Evolutionary conservation across 2,329 filamentous ascomycete genomes (phyloP).

Genomic region (Dryadomyces quercus-mongolicae): DNA sequence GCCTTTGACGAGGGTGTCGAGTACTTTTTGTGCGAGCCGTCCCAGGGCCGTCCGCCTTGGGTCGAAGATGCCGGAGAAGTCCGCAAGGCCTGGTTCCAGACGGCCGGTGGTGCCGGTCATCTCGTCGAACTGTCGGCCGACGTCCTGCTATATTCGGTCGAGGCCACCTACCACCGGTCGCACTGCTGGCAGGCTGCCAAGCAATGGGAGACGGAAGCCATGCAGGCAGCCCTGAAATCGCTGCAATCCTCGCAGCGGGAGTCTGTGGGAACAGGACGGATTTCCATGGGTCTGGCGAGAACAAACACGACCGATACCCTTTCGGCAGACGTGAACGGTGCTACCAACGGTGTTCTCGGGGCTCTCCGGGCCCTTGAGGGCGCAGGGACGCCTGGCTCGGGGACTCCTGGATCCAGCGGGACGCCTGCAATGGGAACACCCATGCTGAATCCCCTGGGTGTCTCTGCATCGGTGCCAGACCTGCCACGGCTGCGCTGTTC

Average conservation of each 20-base stretch:
- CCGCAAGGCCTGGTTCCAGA: constrained; percentile 61
- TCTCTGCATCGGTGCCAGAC: background rate
- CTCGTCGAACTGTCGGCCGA: constrained; percentile 48
- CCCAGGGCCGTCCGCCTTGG: constrained; percentile 64
- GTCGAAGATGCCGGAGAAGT: constrained; percentile 50
- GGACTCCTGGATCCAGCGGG: too few relatives aligned
- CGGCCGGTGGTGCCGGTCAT: constrained; percentile 47
- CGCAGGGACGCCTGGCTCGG: too few relatives aligned
- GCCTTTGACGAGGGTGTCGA: constrained; percentile 60
- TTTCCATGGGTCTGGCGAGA: background rate
- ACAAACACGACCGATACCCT: too few relatives aligned
- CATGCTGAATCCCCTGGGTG: background rate
- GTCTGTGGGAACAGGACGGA: constrained; percentile 7
- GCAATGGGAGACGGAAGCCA: constrained; percentile 23
- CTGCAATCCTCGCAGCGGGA: constrained; percentile 3
- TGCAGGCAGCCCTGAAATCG: background rate
- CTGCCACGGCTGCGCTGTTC: background rate
- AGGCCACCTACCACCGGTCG: constrained; percentile 46
- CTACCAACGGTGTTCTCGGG: too few relatives aligned
- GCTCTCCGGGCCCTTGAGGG: too few relatives aligned
- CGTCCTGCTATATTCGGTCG: constrained; percentile 47
- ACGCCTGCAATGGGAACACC: background rate
- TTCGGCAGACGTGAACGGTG: too few relatives aligned
- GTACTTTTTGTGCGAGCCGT: constrained; percentile 70
- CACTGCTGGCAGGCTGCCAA: constrained; percentile 44